Percentiles rank a stretch among this genome's conserved stretches.
Evolutionary conservation across 805 yeast species (phyloP).

Genomic region (Zygotorulaspora florentina): DNA sequence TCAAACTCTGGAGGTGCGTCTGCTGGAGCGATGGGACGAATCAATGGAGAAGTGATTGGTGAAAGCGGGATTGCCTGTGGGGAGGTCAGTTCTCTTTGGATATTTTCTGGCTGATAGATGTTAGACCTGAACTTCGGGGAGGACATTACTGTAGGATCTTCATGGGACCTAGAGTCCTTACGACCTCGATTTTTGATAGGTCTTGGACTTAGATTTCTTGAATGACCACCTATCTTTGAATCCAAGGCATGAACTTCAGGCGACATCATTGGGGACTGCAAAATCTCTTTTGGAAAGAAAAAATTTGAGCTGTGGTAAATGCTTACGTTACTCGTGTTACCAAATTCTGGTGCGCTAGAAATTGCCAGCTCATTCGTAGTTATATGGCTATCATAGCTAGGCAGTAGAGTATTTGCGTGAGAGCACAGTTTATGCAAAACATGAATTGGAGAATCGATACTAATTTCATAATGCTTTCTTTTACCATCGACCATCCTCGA

Average conservation of each 20-base stretch:
- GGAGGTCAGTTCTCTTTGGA: constrained; percentile 46
- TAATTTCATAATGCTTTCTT: constrained; percentile 88
- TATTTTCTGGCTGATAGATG: constrained; percentile 51
- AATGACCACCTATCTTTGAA: constrained; percentile 14
- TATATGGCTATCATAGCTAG: constrained; percentile 53
- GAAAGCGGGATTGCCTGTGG: constrained; percentile 65
- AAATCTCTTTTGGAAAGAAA: constrained; percentile 38
- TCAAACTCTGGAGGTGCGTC: constrained; percentile 24
- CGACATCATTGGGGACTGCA: constrained; percentile 47
- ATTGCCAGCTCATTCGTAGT: constrained; percentile 12
- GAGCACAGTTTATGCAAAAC: constrained; percentile 72
- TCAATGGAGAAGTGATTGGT: constrained; percentile 42
- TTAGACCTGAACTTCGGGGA: constrained; percentile 41
- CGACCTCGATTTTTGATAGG: constrained; percentile 10
- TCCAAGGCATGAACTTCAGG: constrained; percentile 53
- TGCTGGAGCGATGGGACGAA: constrained; percentile 45
- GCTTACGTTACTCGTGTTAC: constrained; percentile 17
- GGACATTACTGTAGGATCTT: constrained; percentile 16
- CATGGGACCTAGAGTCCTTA: constrained; percentile 7
- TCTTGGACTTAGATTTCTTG: constrained; percentile 15
- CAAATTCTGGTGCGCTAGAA: constrained; percentile 16
- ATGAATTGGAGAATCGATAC: constrained; percentile 92
- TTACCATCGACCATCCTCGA: constrained; percentile 64
- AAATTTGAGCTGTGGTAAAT: constrained; percentile 37
- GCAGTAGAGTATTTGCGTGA: constrained; percentile 73